Evolutionary conservation across 1,139 yeast genomes (phyloP), one percentile per base, ranked within the genome.

Genomic region (Candida frijolesensis): DNA sequence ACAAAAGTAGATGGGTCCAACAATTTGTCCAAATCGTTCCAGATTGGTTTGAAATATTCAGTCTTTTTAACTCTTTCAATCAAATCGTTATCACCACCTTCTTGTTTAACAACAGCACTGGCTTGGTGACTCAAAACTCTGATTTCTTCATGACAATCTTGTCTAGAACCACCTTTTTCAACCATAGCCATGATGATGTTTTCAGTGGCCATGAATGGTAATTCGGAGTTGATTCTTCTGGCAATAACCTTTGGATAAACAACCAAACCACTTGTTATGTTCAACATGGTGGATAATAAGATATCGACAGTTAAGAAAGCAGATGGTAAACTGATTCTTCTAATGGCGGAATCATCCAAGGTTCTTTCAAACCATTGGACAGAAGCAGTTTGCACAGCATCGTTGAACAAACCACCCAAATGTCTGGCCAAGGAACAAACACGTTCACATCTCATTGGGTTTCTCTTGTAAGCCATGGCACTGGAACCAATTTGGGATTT

Each of bases 291-390:
- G 29, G 96, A 84, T 60, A 94, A 79, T 60, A 95, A 82, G 65
- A 94, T 92, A 72, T 94, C 99, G 30, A 97, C 96, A 51, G 98
- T 91, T 68, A 94, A 79, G 76, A 94, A 94, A 4, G 99, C 98
- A 48, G 96, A 89, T 47, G 99, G 99, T 58, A 94, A 79, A 33
- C 97, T 89, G 62, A 95, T 95, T 78, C 99, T 87, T 78, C 99
- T 88, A 64, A 92, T 94, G 53, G 99, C 99, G 53, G 96, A 88
- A 73, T 95, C 99, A 71, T 95, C 99, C 65, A 94, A 81, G 42
- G 99, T 95, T 79, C 99, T 89, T 78, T 95, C 99, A 68, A 95
- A 94, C 99, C 99, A 95, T 76, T 95, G 99, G 44, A 95, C 97
- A 37, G 97, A 87, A 11, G 98, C 96, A 50, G 99, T 94, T 73